These are phyloP conservation scores for Thalassiosira livingstoniorum DNA, from an alignment of 352 stramenopile genomes.

Conservation along the genomic window DNA sequence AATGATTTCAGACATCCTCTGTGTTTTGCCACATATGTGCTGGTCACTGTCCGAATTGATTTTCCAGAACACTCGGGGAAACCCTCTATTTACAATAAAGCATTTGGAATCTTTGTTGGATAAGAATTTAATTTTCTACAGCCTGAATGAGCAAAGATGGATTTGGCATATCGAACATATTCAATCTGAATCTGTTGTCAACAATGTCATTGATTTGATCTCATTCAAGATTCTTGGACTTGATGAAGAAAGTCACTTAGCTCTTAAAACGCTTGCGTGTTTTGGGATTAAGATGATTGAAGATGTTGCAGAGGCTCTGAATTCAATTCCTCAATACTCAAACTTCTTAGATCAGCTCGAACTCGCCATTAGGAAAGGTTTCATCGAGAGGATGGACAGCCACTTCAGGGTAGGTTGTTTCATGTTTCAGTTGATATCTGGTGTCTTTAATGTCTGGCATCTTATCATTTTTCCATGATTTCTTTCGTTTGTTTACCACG, in stretches of 20 bases:
- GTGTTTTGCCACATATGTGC: slow-evolving; percentile 41
- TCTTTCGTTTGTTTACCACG: no score
- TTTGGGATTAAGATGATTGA: slow-evolving; percentile 64
- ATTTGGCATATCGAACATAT: slow-evolving; percentile 17
- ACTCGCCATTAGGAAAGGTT: slow-evolving; percentile 21
- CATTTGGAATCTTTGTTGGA: slow-evolving; percentile 52
- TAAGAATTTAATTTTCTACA: slow-evolving; percentile 38
- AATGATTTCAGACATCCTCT: slow-evolving; percentile 42
- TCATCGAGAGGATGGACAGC: slow-evolving; percentile 46
- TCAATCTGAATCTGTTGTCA: slow-evolving; percentile 8
- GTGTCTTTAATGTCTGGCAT: no score
- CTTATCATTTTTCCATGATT: no score
- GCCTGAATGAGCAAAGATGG: no score
- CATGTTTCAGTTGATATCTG: no score
- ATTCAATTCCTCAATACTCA: background rate
- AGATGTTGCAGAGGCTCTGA: slow-evolving; percentile 12
- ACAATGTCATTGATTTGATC: slow-evolving; percentile 58
- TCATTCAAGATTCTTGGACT: slow-evolving; percentile 67
- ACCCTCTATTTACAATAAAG: slow-evolving; percentile 50
- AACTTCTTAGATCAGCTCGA: background rate
- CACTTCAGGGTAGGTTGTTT: background rate
- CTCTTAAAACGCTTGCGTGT: no score
- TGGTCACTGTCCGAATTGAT: slow-evolving; percentile 35
- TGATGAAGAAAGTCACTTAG: no score
- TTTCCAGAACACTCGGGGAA: slow-evolving; percentile 50